phyloP scores from a whole-genome alignment of 2,329 filamentous ascomycete genomes.

The Colletotrichum liriopes region DNA sequence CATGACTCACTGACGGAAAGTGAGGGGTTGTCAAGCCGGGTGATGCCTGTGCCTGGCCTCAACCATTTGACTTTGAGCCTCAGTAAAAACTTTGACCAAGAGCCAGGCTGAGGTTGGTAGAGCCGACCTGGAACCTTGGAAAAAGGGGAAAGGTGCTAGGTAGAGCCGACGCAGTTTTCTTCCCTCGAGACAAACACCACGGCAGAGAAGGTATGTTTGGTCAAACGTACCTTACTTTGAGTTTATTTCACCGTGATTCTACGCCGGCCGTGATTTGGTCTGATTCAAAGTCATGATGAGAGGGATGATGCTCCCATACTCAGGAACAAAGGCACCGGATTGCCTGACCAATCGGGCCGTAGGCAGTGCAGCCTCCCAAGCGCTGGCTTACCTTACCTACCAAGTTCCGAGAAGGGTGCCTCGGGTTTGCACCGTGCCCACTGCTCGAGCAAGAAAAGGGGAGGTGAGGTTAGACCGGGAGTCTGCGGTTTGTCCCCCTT shows the following conservation, averaged over 20 bases:
- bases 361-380: neutral
- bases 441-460: neutral
- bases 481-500: constrained; percentile 16
- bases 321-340: constrained; percentile 6
- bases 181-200: neutral
- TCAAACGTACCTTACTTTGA: neutral
- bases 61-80: constrained; percentile 31
- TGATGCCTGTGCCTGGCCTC: constrained; percentile 30
- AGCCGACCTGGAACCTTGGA: neutral
- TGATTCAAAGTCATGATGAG: neutral
- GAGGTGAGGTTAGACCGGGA: constrained; percentile 31
- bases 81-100: constrained; percentile 33
- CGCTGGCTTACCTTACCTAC: neutral
- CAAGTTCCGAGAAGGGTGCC: neutral
- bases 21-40: constrained; percentile 34
- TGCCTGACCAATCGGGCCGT: constrained; percentile 21
- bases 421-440: neutral
- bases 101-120: neutral
- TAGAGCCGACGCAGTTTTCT: neutral
- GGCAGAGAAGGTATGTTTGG: neutral
- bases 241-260: constrained; percentile 18
- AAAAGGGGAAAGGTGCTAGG: neutral
- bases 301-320: constrained; percentile 16
- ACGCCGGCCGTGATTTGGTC: constrained; percentile 5
- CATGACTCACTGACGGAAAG: constrained; percentile 40